Evolutionary conservation across 768 basidiomycete genomes (phyloP), one percentile per base, ranked within the genome.

Genomic region (Suillus discolor): DNA sequence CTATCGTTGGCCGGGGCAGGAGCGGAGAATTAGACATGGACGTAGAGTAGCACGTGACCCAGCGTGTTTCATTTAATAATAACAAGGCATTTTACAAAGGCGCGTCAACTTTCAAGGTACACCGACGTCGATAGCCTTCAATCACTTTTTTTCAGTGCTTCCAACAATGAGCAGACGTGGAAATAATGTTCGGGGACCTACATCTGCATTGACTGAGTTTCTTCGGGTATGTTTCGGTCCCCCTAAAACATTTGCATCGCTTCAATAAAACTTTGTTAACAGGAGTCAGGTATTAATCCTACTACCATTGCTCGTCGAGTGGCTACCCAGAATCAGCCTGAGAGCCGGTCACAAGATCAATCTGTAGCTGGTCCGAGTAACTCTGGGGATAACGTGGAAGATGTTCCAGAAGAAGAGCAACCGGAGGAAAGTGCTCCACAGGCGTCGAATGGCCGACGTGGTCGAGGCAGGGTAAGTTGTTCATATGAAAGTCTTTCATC

Each of bases 161-260:
- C 12, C 39, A 31, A 31, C 36, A 7, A 76, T 78, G 75, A 76
- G 76, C 62, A 68, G 75, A 63, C 69, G 75, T 54, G 42, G 64
- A 1, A 85, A 86, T 74, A 91, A 91, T 65, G 87, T 94, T 51
- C 86, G 90, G 15, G 93, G 94, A 0, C 93, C 94, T 3, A 87
- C 90, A 0, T 94, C 92, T 25, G 93, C 93, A 0, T 78, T 95
- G 15, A 94, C 93, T 42, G 91, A 93, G 68, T 95, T 91, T 69
- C 79, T 95, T 41, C 85, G 85, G 71, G 93, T 91, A 66, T 36
- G 80, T 76, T 31, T n/a, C 5, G 28, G 15, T 44, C 3, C 28
- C 53, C 18, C 57, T 65, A 59, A 36, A 18, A 57, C 31, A 31
- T 34, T 67, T 41, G 44, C 57, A 34, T 53, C 59, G 25, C 34